Base-by-base conservation (phyloP, 2,329 filamentous ascomycete species). In the Stagonosporopsis vannaccii region DNA sequence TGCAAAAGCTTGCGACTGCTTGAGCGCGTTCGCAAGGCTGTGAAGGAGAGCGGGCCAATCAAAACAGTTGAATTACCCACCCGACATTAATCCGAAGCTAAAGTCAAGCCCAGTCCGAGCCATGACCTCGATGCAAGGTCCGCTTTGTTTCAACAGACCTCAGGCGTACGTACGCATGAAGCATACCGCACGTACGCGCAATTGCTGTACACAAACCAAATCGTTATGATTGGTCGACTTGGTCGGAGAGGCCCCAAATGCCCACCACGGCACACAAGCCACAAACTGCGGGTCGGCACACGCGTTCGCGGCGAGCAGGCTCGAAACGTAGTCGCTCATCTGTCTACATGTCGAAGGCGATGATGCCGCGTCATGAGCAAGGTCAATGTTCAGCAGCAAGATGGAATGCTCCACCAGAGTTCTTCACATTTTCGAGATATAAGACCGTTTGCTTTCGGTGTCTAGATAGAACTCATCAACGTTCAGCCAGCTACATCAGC, bases 61-160 rank as follows among this genome's bases (percentile, higher is more conserved):
- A 32, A 22, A 23, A 6, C 28, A 30, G 9, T 2, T 2, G 13
- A 36, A 43, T 54, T 48, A 43, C 43, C 28, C 22, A 54, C 20
- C 11, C 30, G 37, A 17, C 13, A 20, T 33, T 55, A n/a, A 25
- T 19, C 51, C 39, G 44, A 50, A 22, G 44, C 52, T 49, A 55
- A 26, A 49, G 32, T 7, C 4, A 52, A 32, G 9, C 19, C 46
- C 49, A 41, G 58, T 19, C 48, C 42, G 41, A 41, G 44, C 26
- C 44, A 26, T 43, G 32, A 22, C 25, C 35, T 50, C 35, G 39
- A 25, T 47, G 25, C 45, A 32, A 42, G 20, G 23, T n/a, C 33
- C 47, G 47, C 42, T 47, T 48, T 51, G 59, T 59, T 61, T 61
- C 56, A 59, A 53, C 56, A 36, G 44, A 42, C 52, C 52, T 51